Base-by-base conservation (phyloP, 441 rosid genomes). In the Jatropha podagrica region DNA sequence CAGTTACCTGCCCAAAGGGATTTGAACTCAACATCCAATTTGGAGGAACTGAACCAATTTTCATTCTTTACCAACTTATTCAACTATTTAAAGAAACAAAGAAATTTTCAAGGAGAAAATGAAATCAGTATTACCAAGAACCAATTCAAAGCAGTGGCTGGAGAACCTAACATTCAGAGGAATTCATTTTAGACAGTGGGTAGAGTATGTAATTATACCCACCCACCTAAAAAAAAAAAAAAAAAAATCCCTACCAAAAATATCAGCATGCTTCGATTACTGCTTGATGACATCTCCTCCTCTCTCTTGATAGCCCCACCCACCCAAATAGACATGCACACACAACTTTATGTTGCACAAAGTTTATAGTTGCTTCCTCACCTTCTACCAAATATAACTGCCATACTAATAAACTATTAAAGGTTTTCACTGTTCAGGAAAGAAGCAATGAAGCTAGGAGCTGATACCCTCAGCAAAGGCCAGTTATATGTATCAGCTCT, bases 251-350 rank as follows among this genome's bases (percentile, higher is more conserved):
- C 40, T 0, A 15, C 4, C 15, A 72, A n/a, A 72, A 32, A 42
- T 61, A 0, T 59, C 18, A 23, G 23, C 23, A 73, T 18, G 18
- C 42, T 68, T 1, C 60, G 40, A 38, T 49, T 32, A 32, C 60
- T 32, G 51, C 51, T 37, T 51, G 5, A 12, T 68, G 71, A 60
- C 54, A 71, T 42, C 74, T 59, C 38, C 41, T 46, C 41, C 64
- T 44, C 49, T 11, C 56, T 20, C 61, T 27, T 7, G 14, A n/a
- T 37, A 9, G 1, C 27, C 63, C 63, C 63, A 59, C 32, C n/a
- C 55, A 66, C 38, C 26, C 2, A 46, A 46, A 12, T 13, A 44
- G 20, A 32, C 66, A 65, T 9, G 27, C 27, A 10, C 15, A 32
- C 2, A 20, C 5, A 59, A 3, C 6, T 0, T 59, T 4, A 10